Percentiles rank a stretch among this genome's conserved stretches.
Evolutionary conservation across 306 rosid genomes (phyloP).

Genomic region (Fragaria ananassa): DNA sequence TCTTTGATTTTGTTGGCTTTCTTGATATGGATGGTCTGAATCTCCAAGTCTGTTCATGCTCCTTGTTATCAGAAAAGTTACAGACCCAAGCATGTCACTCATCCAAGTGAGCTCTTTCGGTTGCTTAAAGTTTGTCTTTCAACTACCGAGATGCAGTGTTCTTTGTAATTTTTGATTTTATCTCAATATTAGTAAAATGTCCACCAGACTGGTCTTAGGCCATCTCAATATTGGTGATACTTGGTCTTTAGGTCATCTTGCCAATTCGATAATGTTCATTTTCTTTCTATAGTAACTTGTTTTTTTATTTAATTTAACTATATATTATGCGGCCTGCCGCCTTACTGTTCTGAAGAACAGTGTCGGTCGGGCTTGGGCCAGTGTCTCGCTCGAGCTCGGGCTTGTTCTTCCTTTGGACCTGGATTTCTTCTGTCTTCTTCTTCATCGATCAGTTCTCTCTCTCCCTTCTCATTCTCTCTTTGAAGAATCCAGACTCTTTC

Average conservation of each 20-base stretch:
- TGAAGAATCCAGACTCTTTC: too few species aligned
- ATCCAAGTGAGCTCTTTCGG: neutral
- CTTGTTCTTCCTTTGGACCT: too few species aligned
- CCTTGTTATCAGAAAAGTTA: neutral
- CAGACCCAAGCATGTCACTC: neutral
- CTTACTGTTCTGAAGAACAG: too few species aligned
- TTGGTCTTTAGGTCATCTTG: neutral
- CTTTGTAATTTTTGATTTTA: neutral
- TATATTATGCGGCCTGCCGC: too few species aligned
- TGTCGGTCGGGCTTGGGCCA: too few species aligned
- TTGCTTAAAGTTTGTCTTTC: neutral
- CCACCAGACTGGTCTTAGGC: neutral
- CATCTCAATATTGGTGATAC: neutral
- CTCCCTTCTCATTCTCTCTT: too few species aligned
- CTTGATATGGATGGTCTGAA: neutral
- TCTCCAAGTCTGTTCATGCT: neutral
- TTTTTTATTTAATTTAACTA: too few species aligned
- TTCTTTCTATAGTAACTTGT: too few species aligned
- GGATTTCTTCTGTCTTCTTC: too few species aligned
- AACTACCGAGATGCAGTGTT: neutral
- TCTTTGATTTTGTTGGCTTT: neutral
- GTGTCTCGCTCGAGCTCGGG: too few species aligned
- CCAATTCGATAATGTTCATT: too few species aligned
- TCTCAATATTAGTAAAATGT: neutral
- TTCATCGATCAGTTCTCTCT: too few species aligned